Percentiles rank a stretch among this genome's conserved stretches.
These are phyloP conservation scores for Phytophthora syringae DNA, from an alignment of 352 stramenopile species.

Conservation along the genomic window DNA sequence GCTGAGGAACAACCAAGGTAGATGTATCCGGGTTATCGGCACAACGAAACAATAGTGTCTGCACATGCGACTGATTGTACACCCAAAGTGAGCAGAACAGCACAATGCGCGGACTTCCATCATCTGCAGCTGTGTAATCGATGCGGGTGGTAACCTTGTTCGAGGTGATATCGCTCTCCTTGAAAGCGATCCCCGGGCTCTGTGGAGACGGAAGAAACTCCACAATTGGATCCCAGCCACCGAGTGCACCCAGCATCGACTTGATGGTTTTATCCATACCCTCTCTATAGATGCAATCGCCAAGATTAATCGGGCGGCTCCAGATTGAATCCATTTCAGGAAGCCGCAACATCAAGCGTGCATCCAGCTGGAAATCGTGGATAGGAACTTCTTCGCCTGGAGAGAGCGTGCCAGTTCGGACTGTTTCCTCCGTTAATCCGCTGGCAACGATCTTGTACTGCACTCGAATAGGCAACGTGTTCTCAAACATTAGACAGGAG, in stretches of 20 bases:
- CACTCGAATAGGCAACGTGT: conserved; percentile 86
- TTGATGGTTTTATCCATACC: conserved; percentile 72
- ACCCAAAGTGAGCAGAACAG: conserved; percentile 88
- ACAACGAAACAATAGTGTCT: conserved; percentile 78
- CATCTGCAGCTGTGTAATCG: conserved; percentile 84
- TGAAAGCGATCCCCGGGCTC: conserved; percentile 60
- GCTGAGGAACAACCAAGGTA: conserved; percentile 62
- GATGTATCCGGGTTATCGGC: conserved; percentile 56
- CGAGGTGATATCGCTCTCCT: conserved; percentile 68
- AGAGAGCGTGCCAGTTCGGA: conserved; percentile 75
- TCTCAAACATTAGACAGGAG: conserved; percentile 87
- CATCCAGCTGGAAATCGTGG: conserved; percentile 84
- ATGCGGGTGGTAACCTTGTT: conserved; percentile 78
- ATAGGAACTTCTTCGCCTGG: conserved; percentile 86
- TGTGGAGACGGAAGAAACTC: conserved; percentile 75
- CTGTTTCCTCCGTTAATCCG: conserved; percentile 31
- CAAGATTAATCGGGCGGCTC: conserved; percentile 69
- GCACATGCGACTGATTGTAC: conserved; percentile 91
- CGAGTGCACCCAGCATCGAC: conserved; percentile 60
- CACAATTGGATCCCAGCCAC: conserved; percentile 66
- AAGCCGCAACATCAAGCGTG: conserved; percentile 70
- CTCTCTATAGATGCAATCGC: conserved; percentile 86
- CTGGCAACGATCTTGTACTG: conserved; percentile 77
- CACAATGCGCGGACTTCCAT: conserved; percentile 84
- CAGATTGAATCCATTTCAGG: conserved; percentile 90